Evolutionary conservation across 352 stramenopile genomes (phyloP), one percentile per base, ranked within the genome.

Genomic region (Phytophthora capsici): DNA sequence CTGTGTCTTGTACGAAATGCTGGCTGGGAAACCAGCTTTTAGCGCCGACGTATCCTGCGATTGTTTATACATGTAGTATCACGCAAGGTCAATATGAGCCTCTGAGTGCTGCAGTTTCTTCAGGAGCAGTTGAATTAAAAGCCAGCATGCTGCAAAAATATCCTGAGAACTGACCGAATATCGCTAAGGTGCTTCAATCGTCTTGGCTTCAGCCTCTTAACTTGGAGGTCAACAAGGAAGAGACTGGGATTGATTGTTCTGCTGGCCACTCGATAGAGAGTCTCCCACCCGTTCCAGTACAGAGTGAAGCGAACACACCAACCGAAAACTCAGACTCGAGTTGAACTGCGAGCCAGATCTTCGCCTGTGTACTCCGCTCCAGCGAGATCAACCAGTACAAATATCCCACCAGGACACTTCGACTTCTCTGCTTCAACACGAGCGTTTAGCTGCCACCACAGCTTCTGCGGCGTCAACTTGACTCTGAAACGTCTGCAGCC

Each of bases 1-100:
- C 0, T 98, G 86, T 43, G 69, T 95, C 2, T 32, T 95, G 19
- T 93, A 91, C 52, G 86, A 94, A 53, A 58, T 93, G 13, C 49
- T 94, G 9, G 69, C 71, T 1, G 64, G 69, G 10, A 52, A 60
- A 10, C 71, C 73, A 5, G 71, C 84, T 3, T 99, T 99, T 45
- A 23, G 37, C 23, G 80, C 71, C 60, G 32, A 79, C 64, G 5
- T 88, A 85, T 48, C 73, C 78, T 9, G 78, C 71, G 23, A 73
- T 88, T 6, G 78, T 88, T 2, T 72, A 71, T n/a, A n/a, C n/a
- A n/a, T n/a, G n/a, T 10, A 71, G 73, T 32, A 78, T 88, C 28
- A 85, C 68, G 3, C 74, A 74, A 38, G 74, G 68, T 16, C 28
- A 60, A 23, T 85, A 71, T 28, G 61, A 74, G 6, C 71, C 56